Conservation (phyloP, 768 basidiomycete species). For the Boletus rufocinnamomeus region DNA sequence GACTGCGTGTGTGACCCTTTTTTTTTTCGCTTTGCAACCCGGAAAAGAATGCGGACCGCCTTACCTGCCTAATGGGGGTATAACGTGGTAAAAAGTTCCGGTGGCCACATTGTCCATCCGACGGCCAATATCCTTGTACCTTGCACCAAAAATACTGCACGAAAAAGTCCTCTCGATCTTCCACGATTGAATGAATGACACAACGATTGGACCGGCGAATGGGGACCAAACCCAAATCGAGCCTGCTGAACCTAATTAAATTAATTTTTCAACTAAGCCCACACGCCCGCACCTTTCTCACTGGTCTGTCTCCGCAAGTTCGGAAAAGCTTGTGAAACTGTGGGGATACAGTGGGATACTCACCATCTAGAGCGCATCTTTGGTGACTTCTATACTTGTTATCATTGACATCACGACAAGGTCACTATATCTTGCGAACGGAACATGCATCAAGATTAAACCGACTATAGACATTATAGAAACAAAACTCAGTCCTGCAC, state of each 20-base stretch:
- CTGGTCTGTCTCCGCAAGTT: not conserved
- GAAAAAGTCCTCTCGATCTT: not conserved
- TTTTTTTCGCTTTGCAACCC: not conserved
- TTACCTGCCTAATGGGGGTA: not conserved
- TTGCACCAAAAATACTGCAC: constrained; percentile 4
- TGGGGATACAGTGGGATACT: constrained; percentile 1
- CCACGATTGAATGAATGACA: not conserved
- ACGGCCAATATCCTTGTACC: not conserved
- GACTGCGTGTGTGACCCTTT: not conserved
- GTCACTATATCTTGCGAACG: not conserved
- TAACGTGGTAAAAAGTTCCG: not conserved
- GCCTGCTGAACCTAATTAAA: not conserved
- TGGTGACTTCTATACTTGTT: not conserved
- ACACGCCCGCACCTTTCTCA: constrained; percentile 10
- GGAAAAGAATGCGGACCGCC: constrained; percentile 3
- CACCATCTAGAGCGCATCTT: not conserved
- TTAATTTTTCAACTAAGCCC: not conserved
- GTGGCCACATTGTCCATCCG: not conserved
- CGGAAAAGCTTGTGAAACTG: constrained; percentile 3
- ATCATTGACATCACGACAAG: constrained; percentile 6
- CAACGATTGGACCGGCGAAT: not conserved
- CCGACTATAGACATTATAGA: constrained; percentile 8
- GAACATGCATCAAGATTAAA: constrained; percentile 4
- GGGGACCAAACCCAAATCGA: not conserved
- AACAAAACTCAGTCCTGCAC: constrained; percentile 34